Percentiles rank a stretch among this genome's conserved stretches.
These are phyloP conservation scores for maize (Zea mays) DNA, from an alignment of 176 grass and related monocot species.

Conservation along the genomic window DNA sequence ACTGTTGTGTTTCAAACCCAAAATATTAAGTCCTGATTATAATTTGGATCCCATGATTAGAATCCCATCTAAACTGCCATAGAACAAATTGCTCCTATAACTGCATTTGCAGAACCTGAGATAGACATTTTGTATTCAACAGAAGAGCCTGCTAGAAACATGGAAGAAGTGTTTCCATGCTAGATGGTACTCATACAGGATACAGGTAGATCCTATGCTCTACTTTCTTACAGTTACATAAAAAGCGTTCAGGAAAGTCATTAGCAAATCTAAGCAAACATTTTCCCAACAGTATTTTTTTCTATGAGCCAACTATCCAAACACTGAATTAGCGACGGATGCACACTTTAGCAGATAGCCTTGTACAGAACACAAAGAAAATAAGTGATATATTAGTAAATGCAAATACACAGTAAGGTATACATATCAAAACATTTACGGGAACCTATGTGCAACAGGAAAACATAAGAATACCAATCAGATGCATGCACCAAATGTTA, in stretches of 20 bases:
- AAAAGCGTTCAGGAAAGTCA: background rate
- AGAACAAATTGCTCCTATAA: background rate
- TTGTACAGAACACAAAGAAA: slow-evolving; percentile 10
- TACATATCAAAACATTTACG: background rate
- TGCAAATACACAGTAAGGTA: background rate
- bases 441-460: background rate
- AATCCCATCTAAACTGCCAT: slow-evolving; percentile 10
- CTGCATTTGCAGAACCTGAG: background rate
- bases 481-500: background rate
- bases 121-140: background rate
- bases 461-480: background rate
- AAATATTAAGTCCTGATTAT: background rate
- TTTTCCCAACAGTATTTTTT: background rate
- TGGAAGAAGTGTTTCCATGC: background rate
- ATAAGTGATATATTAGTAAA: slow-evolving; percentile 19
- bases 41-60: background rate
- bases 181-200: slow-evolving; percentile 4
- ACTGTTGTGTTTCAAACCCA: background rate
- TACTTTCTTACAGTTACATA: background rate
- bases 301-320: background rate
- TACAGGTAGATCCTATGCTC: background rate
- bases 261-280: background rate
- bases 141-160: background rate
- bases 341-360: background rate
- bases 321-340: background rate